phyloP scores from a whole-genome alignment of 2,329 filamentous ascomycete genomes.

The Ophiocordyceps australis region DNA sequence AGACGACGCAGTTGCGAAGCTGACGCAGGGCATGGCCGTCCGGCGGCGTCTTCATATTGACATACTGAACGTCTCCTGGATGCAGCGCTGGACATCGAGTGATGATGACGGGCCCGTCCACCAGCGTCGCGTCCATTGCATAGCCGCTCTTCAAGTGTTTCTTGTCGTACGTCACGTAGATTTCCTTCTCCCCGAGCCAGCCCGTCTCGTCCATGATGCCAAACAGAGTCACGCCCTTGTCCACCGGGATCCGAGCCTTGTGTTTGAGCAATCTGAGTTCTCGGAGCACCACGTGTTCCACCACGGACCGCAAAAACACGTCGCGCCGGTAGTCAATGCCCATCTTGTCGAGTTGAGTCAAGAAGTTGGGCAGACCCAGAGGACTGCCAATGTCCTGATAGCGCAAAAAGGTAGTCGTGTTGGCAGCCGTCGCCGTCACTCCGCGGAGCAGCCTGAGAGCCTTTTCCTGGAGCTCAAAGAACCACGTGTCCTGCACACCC shows the following conservation, averaged over 20 bases:
- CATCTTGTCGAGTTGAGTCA: slow-evolving; percentile 38
- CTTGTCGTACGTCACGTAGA: slow-evolving; percentile 44
- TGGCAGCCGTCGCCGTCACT: slow-evolving; percentile 37
- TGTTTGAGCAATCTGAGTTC: slow-evolving; percentile 63
- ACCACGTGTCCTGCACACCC: slow-evolving; percentile 35
- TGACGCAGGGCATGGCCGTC: slow-evolving; percentile 36
- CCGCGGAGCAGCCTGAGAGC: slow-evolving; percentile 40
- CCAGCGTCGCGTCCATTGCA: slow-evolving; percentile 11
- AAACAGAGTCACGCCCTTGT: slow-evolving; percentile 56
- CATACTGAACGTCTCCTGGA: slow-evolving; percentile 61
- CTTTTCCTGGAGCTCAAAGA: slow-evolving; percentile 43
- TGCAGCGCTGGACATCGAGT: slow-evolving; percentile 70
- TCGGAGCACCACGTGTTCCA: slow-evolving; percentile 53
- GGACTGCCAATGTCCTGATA: slow-evolving; percentile 39
- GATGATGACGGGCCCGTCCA: slow-evolving; percentile 34
- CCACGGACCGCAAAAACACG: slow-evolving; percentile 46
- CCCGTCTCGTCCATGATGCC: slow-evolving; percentile 73
- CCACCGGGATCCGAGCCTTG: slow-evolving; percentile 55
- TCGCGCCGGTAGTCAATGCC: slow-evolving; percentile 50
- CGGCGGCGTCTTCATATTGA: slow-evolving; percentile 41
- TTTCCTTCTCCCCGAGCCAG: slow-evolving; percentile 44
- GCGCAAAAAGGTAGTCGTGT: slow-evolving; percentile 49
- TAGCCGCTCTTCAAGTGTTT: slow-evolving; percentile 6
- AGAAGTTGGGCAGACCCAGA: slow-evolving; percentile 41
- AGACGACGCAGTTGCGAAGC: slow-evolving; percentile 60